Conservation (phyloP, 2,329 filamentous ascomycete genomes). For the Xylariales sp. region DNA sequence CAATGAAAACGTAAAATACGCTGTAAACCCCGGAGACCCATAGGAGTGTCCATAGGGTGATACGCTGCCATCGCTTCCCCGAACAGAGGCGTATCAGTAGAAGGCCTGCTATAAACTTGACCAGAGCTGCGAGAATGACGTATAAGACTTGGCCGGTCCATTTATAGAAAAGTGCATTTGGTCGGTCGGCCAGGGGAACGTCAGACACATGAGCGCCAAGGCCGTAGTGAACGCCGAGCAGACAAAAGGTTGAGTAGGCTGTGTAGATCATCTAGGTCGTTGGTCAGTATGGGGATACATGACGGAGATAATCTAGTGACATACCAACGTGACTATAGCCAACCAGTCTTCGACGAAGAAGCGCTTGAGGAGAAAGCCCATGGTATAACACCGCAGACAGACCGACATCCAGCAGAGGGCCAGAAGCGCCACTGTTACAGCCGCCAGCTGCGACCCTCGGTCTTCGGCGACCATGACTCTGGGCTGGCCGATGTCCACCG, state of each 20-base stretch:
- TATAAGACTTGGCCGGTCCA: slow-evolving; percentile 10
- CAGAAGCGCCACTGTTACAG: slow-evolving; percentile 28
- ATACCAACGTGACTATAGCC: slow-evolving; percentile 8
- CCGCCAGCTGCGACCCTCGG: slow-evolving; percentile 16
- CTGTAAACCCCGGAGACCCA: slow-evolving; percentile 3
- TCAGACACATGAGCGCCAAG: slow-evolving; percentile 8
- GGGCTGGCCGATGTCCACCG: background rate
- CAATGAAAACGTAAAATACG: slow-evolving; percentile 8
- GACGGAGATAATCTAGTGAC: background rate
- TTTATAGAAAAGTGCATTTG: slow-evolving; percentile 9
- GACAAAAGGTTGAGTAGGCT: slow-evolving; percentile 5
- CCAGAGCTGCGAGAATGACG: slow-evolving; percentile 5
- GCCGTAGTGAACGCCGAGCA: slow-evolving; percentile 11
- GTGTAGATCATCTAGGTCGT: slow-evolving; percentile 1
- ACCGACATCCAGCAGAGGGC: slow-evolving; percentile 38
- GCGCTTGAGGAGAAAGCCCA: slow-evolving; percentile 36
- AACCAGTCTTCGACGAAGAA: slow-evolving; percentile 11
- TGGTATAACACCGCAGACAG: slow-evolving; percentile 38
- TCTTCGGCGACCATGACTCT: slow-evolving; percentile 5
- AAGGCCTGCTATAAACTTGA: slow-evolving; percentile 10
- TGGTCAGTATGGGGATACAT: background rate
- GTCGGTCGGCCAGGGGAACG: slow-evolving; percentile 1
- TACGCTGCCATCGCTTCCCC: slow-evolving; percentile 8
- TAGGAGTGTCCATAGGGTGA: slow-evolving; percentile 7
- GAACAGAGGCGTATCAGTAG: slow-evolving; percentile 8